Conservation (phyloP, 192 early-diverging fungal genomes). For the Dispira parvispora region DNA sequence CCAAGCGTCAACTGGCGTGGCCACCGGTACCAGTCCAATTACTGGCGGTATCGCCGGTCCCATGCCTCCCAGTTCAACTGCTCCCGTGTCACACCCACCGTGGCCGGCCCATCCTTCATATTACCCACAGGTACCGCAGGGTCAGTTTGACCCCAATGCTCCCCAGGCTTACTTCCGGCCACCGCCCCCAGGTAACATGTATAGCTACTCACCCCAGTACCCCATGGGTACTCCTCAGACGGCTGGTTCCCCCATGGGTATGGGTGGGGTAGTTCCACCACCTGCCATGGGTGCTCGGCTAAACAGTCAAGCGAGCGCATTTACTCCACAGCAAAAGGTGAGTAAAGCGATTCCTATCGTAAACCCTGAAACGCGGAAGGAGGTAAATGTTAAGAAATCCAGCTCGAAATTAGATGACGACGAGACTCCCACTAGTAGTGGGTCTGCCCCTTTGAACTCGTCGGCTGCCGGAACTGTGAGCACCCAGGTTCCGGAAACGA, state of each 20-base stretch:
- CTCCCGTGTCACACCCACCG: slow-evolving; percentile 2
- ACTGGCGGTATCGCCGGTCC: background rate
- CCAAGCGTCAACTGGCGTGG: background rate
- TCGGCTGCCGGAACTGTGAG: slow-evolving; percentile 19
- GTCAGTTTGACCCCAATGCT: slow-evolving; percentile 5
- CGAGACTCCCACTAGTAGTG: slow-evolving; percentile 18
- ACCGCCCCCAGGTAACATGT: slow-evolving; percentile 7
- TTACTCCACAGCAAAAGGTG: slow-evolving; percentile 19
- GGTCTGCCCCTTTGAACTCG: slow-evolving; percentile 11
- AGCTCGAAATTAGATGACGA: background rate
- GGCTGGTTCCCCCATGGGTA: slow-evolving; percentile 14
- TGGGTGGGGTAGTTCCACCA: slow-evolving; percentile 15
- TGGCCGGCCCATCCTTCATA: slow-evolving; percentile 1
- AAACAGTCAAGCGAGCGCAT: slow-evolving; percentile 15
- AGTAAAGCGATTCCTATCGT: slow-evolving; percentile 53
- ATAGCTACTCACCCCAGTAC: slow-evolving; percentile 18
- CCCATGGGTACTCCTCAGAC: slow-evolving; percentile 22
- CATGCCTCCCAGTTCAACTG: background rate
- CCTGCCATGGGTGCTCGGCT: slow-evolving; percentile 21
- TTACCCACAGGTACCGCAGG: slow-evolving; percentile 2
- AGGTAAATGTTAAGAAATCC: slow-evolving; percentile 35
- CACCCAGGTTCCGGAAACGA: slow-evolving; percentile 25
- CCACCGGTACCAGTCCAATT: slow-evolving; percentile 1
- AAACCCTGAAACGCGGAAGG: slow-evolving; percentile 52
- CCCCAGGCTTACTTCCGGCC: background rate